Conservation (phyloP, 805 yeast genomes). For the Trichomonascus vanleenenianus region DNA sequence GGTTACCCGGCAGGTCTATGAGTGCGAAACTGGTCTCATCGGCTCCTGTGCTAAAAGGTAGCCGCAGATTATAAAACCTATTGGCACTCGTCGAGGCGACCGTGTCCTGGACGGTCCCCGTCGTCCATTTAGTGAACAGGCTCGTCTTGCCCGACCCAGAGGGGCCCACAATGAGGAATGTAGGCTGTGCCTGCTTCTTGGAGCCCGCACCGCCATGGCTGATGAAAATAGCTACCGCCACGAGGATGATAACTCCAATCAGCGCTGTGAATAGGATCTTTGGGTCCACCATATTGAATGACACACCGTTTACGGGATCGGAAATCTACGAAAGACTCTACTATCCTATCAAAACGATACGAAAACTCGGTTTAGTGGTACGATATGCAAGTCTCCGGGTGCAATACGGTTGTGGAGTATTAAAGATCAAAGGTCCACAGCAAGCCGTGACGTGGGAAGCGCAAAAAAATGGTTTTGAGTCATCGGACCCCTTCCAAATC, state of each 20-base stretch:
- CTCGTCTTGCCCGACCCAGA: slow-evolving; percentile 61
- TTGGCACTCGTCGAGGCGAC: slow-evolving; percentile 50
- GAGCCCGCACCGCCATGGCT: not conserved
- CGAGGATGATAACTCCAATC: slow-evolving; percentile 10
- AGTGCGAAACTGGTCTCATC: slow-evolving; percentile 39
- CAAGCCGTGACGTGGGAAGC: not conserved
- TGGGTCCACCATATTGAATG: not conserved
- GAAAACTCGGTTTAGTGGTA: too few species aligned
- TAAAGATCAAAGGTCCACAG: too few species aligned
- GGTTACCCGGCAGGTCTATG: slow-evolving; percentile 85
- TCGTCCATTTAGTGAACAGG: slow-evolving; percentile 35
- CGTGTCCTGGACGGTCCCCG: slow-evolving; percentile 28
- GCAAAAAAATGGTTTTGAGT: not conserved
- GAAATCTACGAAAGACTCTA: too few species aligned
- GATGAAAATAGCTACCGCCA: slow-evolving; percentile 3
- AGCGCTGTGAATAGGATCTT: slow-evolving; percentile 6
- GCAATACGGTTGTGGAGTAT: too few species aligned
- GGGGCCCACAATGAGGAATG: slow-evolving; percentile 59
- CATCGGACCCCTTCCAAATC: not conserved
- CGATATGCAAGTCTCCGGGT: too few species aligned
- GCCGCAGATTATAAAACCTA: slow-evolving; percentile 28
- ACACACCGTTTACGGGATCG: not conserved
- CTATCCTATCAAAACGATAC: too few species aligned
- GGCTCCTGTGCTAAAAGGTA: slow-evolving; percentile 34
- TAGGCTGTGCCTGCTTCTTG: slow-evolving; percentile 35